Evolutionary conservation across 2,329 filamentous ascomycete species (phyloP), one percentile per base, ranked within the genome.

Genomic region (Alternaria metachromatica): DNA sequence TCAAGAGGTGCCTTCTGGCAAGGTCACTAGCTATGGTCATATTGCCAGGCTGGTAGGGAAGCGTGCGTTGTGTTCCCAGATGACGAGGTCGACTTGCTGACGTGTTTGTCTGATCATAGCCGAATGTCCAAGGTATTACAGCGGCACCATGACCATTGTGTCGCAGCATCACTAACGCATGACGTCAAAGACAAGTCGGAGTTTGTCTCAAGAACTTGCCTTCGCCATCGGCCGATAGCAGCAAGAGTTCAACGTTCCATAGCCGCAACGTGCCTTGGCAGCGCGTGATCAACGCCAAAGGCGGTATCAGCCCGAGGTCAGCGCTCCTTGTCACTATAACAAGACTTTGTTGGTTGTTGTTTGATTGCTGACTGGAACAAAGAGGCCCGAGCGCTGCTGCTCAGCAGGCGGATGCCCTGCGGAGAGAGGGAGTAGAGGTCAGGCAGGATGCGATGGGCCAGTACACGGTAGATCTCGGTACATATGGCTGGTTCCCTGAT

Each of bases 251-350:
- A 43, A 72, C 82, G 61, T 96, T 91, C 82, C 90, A 97, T 78
- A 84, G 87, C 63, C 84, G 83, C 23, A 97, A 91, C 68, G 95
- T 98, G 4, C 95, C 95, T 0, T 98, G 95, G 95, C 95, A 98
- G 83, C 86, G 96, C 62, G 92, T 98, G 63, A 91, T 98, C 77
- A 97, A 95, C 79, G 84, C 92, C 13, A 95, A 92, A 80, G 94
- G 95, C 21, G 84, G 88, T 63, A 96, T 98, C 70, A 97, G 94
- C 48, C 92, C 92, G 8, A 88, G 94, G 93, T 95, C 75, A 70
- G 82, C 78, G 54, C 41, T 44, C 49, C 26, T 63, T 59, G 55
- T 64, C 45, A 45, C 58, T 23, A 55, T 58, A 56, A 67, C 48
- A 58, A 55, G 15, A 30, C 55, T 62, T 67, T 58, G 62, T 66